phyloP scores from a whole-genome alignment of 768 basidiomycete species.

The Strobilomyces echinocephalus region DNA sequence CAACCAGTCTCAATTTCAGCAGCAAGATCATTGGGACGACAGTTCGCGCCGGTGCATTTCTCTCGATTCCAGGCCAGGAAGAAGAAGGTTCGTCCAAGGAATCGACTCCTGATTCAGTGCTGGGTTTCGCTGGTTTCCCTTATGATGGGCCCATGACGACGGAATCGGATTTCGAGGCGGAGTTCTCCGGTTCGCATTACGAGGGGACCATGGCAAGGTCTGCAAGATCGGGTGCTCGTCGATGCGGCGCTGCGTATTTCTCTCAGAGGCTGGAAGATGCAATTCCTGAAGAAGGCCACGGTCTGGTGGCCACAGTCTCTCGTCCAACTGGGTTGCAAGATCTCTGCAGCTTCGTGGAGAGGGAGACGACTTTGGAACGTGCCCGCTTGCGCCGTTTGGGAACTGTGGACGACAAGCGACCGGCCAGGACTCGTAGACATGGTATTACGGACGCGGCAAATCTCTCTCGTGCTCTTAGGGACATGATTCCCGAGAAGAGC shows the following conservation, averaged over 20 bases:
- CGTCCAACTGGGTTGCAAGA: background rate
- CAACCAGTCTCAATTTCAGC: slow-evolving; percentile 5
- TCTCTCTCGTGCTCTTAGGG: background rate
- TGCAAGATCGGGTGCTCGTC: background rate
- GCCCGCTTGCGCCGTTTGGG: background rate
- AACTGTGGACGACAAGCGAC: background rate
- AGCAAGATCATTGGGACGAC: slow-evolving; percentile 17
- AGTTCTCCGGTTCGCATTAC: background rate
- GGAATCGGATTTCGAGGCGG: background rate
- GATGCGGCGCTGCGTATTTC: slow-evolving; percentile 6
- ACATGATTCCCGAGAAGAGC: background rate
- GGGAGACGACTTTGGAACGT: background rate
- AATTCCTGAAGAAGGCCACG: background rate
- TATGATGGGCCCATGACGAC: background rate
- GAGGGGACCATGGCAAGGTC: background rate
- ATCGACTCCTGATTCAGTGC: background rate
- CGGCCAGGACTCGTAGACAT: slow-evolving; percentile 2
- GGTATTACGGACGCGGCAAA: slow-evolving; percentile 8
- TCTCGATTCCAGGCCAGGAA: slow-evolving; percentile 4
- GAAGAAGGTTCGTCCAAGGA: background rate
- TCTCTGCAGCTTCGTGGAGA: background rate
- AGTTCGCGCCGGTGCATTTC: slow-evolving; percentile 5
- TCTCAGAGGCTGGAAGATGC: background rate
- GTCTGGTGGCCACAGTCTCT: background rate
- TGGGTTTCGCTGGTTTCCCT: background rate